Evolutionary conservation across 2,329 filamentous ascomycete species (phyloP).

Genomic region (Fusarium continuum): DNA sequence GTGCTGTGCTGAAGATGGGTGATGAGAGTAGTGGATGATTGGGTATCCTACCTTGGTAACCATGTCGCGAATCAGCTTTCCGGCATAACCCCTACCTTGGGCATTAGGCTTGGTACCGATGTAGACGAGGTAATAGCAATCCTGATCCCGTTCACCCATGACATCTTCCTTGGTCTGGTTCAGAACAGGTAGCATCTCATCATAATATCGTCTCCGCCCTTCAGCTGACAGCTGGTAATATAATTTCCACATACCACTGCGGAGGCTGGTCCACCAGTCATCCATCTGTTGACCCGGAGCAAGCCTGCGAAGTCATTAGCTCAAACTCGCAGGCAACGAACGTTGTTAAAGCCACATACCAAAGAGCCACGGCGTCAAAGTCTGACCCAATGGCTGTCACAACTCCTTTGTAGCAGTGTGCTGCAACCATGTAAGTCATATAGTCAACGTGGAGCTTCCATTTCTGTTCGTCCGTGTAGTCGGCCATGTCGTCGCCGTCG

Average conservation of each 20-base stretch:
- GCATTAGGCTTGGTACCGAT: slow-evolving; percentile 78
- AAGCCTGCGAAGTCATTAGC: slow-evolving; percentile 63
- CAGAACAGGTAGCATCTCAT: slow-evolving; percentile 78
- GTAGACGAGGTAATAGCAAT: slow-evolving; percentile 85
- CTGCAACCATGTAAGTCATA: slow-evolving; percentile 79
- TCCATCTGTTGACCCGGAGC: slow-evolving; percentile 79
- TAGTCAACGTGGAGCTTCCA: slow-evolving; percentile 82
- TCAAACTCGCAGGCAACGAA: neutral
- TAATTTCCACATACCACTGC: slow-evolving; percentile 81
- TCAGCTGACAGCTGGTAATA: slow-evolving; percentile 77
- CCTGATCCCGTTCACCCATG: slow-evolving; percentile 71
- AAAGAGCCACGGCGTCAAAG: slow-evolving; percentile 81
- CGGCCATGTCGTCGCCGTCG: slow-evolving; percentile 72
- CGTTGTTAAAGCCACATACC: slow-evolving; percentile 63
- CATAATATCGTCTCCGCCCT: slow-evolving; percentile 77
- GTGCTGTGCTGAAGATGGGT: neutral
- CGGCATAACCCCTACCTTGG: slow-evolving; percentile 76
- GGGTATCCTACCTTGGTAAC: slow-evolving; percentile 62
- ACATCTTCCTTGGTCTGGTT: slow-evolving; percentile 75
- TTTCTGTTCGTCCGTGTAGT: slow-evolving; percentile 71
- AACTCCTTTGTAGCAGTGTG: slow-evolving; percentile 77
- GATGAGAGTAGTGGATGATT: neutral
- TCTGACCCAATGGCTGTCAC: slow-evolving; percentile 79
- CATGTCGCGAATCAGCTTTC: slow-evolving; percentile 75
- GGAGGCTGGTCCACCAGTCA: slow-evolving; percentile 74